These are phyloP conservation scores for Xanthoparmelia taractica DNA, from an alignment of 495 filamentous ascomycete genomes.

Conservation along the genomic window DNA sequence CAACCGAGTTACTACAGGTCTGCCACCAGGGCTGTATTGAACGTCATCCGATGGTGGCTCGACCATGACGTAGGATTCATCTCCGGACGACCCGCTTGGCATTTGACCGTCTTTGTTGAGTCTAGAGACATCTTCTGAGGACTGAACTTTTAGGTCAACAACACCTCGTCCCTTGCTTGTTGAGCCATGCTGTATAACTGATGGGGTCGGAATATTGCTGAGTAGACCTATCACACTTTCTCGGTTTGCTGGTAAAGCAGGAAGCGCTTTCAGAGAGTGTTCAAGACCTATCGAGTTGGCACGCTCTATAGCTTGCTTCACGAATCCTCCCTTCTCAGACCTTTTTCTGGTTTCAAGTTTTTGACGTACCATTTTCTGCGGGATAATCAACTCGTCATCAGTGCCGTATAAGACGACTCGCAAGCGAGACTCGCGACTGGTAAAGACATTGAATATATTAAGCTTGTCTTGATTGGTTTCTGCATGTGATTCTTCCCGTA, in stretches of 20 bases:
- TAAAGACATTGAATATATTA: slow-evolving; percentile 46
- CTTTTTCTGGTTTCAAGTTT: slow-evolving; percentile 16
- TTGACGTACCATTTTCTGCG: slow-evolving; percentile 16
- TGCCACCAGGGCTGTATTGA: slow-evolving; percentile 44
- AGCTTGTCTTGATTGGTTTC: slow-evolving; percentile 44
- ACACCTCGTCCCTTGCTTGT: background rate
- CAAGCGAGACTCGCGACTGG: slow-evolving; percentile 44
- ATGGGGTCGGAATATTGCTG: slow-evolving; percentile 1
- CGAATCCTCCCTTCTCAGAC: slow-evolving; percentile 17
- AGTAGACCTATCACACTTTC: slow-evolving; percentile 12
- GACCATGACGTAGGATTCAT: background rate
- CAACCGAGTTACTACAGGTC: slow-evolving; percentile 32
- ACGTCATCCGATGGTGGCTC: slow-evolving; percentile 10
- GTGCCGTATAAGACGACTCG: slow-evolving; percentile 47
- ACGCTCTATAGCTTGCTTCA: slow-evolving; percentile 19
- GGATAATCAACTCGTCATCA: slow-evolving; percentile 32
- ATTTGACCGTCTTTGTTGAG: background rate
- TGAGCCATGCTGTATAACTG: slow-evolving; percentile 7
- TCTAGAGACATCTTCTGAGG: background rate
- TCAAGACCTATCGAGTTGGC: slow-evolving; percentile 17
- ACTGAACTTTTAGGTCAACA: background rate
- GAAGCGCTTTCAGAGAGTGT: slow-evolving; percentile 23
- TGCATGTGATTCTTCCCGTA: slow-evolving; percentile 46
- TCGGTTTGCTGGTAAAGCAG: slow-evolving; percentile 23
- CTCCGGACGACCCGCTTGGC: background rate